phyloP scores from a whole-genome alignment of 805 yeast species.

The Candida lessepsii region DNA sequence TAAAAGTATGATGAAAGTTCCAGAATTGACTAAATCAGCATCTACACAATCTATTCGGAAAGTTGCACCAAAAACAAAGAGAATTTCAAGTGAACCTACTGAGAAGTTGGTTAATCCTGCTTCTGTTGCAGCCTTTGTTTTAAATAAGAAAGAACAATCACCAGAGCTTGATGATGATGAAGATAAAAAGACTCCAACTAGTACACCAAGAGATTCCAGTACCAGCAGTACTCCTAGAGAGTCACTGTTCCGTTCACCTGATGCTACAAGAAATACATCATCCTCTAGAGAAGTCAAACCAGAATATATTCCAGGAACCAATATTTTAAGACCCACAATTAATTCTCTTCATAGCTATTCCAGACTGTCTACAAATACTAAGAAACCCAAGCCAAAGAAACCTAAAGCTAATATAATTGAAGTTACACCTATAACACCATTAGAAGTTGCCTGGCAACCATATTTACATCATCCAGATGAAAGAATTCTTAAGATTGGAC shows the following conservation, averaged over 20 bases:
- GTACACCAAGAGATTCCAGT: constrained; percentile 14
- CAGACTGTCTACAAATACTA: constrained; percentile 17
- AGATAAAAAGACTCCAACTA: constrained; percentile 14
- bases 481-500: constrained; percentile 57
- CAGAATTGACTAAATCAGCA: constrained; percentile 29
- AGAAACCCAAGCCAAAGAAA: constrained; percentile 13
- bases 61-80: constrained; percentile 10
- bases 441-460: constrained; percentile 60
- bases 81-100: constrained; percentile 14
- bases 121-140: constrained; percentile 41
- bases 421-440: constrained; percentile 46
- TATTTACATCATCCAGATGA: constrained; percentile 57
- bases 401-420: constrained; percentile 31
- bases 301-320: constrained; percentile 60
- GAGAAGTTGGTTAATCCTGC: constrained; percentile 31
- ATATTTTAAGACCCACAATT: constrained; percentile 52
- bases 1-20: constrained; percentile 74
- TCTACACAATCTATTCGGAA: constrained; percentile 13
- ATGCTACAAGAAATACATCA: no score
- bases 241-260: no score
- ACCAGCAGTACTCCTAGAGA: constrained; percentile 10
- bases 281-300: constrained; percentile 27
- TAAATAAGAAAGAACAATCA: constrained; percentile 22
- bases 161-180: constrained; percentile 10
- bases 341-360: constrained; percentile 33